Evolutionary conservation across 805 yeast species (phyloP).

Genomic region (Cephaloascus fragrans): DNA sequence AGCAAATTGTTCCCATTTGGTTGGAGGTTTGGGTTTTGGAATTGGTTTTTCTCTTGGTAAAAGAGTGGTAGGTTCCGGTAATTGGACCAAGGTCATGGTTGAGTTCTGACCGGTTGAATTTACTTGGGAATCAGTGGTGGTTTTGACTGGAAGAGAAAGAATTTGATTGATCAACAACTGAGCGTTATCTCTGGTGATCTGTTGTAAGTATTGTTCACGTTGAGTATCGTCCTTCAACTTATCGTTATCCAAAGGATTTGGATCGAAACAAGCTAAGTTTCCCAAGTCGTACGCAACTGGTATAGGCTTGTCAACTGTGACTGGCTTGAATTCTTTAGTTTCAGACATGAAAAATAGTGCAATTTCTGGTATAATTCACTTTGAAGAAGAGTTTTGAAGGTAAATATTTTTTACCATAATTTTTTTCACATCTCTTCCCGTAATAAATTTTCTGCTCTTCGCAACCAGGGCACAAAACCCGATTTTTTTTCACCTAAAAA

Average conservation of each 20-base stretch:
- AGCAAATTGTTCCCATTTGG: conserved; percentile 97
- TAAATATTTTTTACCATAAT: too few species aligned
- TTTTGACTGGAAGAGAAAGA: conserved; percentile 78
- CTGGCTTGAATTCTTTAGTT: conserved; percentile 37
- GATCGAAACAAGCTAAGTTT: conserved; percentile 80
- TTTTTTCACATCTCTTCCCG: too few species aligned
- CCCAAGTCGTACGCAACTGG: conserved; percentile 89
- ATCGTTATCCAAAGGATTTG: conserved; percentile 69
- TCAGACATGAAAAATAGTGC: too few species aligned
- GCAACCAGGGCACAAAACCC: too few species aligned
- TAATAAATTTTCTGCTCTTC: too few species aligned
- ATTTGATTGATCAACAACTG: conserved; percentile 88
- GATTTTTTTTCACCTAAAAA: too few species aligned
- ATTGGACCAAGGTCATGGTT: conserved; percentile 69
- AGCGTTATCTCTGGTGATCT: conserved; percentile 80
- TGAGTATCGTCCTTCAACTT: conserved; percentile 43
- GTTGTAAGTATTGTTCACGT: conserved; percentile 54
- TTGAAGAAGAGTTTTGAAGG: too few species aligned
- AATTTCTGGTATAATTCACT: too few species aligned
- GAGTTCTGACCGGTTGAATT: conserved; percentile 55
- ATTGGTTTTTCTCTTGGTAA: conserved; percentile 93
- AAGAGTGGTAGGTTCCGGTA: conserved; percentile 75
- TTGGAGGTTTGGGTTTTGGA: conserved; percentile 85
- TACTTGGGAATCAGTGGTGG: conserved; percentile 66
- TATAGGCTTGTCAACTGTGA: conserved; percentile 83